Percentiles rank a stretch among this genome's conserved stretches.
phyloP scores from a whole-genome alignment of 2,329 filamentous ascomycete genomes.

The Talaromyces verruculosus region DNA sequence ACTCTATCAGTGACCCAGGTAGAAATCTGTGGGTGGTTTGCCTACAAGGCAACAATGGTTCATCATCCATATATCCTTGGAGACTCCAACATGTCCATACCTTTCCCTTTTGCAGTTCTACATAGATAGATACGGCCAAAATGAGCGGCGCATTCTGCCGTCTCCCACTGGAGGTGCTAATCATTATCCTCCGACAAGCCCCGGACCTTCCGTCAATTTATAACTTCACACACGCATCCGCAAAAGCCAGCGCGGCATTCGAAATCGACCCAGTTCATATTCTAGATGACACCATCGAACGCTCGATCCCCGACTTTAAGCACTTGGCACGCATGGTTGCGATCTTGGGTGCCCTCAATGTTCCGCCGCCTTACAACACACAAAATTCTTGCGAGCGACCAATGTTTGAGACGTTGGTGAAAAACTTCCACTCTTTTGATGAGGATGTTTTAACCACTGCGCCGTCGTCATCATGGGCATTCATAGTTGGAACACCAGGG shows the following conservation, averaged over 20 bases:
- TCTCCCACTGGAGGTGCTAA: not conserved
- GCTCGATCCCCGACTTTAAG: not conserved
- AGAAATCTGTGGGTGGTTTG: not conserved
- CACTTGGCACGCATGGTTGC: not conserved
- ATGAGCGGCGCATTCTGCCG: constrained; percentile 1
- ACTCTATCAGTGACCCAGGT: not conserved
- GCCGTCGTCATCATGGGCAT: not conserved
- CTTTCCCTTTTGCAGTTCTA: not conserved
- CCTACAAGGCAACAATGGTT: not conserved
- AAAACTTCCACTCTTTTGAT: not conserved
- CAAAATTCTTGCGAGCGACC: not conserved
- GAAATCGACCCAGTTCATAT: constrained; percentile 1
- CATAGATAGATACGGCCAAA: not conserved
- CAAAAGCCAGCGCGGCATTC: constrained; percentile 10
- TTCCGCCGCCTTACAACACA: not conserved
- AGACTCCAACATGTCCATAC: not conserved
- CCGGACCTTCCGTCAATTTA: not conserved
- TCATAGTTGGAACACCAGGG: not conserved
- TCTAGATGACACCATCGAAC: not conserved
- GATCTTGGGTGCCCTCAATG: not conserved
- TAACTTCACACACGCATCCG: not conserved
- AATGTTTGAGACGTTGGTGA: not conserved
- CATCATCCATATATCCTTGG: not conserved
- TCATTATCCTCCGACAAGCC: constrained; percentile 13
- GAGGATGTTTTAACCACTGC: not conserved